Evolutionary conservation across 495 filamentous ascomycete genomes (phyloP).

Genomic region (Annulohypoxylon maeteangense): DNA sequence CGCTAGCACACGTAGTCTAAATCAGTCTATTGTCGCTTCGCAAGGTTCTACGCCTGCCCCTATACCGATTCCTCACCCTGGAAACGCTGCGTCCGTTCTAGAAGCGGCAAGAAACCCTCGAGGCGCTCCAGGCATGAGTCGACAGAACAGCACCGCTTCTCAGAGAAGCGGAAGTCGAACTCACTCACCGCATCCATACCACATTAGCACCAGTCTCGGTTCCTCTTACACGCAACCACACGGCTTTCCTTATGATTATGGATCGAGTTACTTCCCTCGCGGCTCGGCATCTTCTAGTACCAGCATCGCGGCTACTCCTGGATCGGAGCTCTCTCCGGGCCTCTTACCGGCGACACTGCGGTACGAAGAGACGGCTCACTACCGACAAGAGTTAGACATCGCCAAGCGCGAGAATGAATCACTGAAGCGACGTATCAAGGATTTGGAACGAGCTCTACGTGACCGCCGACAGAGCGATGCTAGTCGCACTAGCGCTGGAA

Average conservation of each 20-base stretch:
- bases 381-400: slow-evolving; percentile 75
- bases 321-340: slow-evolving; percentile 56
- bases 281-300: slow-evolving; percentile 39
- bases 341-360: slow-evolving; percentile 64
- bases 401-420: slow-evolving; percentile 84
- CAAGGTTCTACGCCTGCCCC: slow-evolving; percentile 44
- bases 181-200: slow-evolving; percentile 52
- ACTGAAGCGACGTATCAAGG: slow-evolving; percentile 76
- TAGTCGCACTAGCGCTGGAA: slow-evolving; percentile 49
- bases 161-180: slow-evolving; percentile 53
- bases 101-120: slow-evolving; percentile 49
- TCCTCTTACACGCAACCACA: slow-evolving; percentile 40
- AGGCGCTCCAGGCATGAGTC: slow-evolving; percentile 50
- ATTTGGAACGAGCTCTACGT: slow-evolving; percentile 70
- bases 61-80: slow-evolving; percentile 44
- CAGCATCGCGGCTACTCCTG: slow-evolving; percentile 49
- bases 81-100: slow-evolving; percentile 42
- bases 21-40: slow-evolving; percentile 56
- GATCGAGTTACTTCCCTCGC: slow-evolving; percentile 50
- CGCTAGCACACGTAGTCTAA: slow-evolving; percentile 68
- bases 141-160: slow-evolving; percentile 59
- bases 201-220: slow-evolving; percentile 33
- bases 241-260: slow-evolving; percentile 40
- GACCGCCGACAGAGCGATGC: slow-evolving; percentile 58
- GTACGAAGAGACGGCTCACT: slow-evolving; percentile 76